A percentile compares a stretch with the other conserved stretches of the same genome.
phyloP scores from a whole-genome alignment of 139 green algal species.

The Mesostigma viride region DNA sequence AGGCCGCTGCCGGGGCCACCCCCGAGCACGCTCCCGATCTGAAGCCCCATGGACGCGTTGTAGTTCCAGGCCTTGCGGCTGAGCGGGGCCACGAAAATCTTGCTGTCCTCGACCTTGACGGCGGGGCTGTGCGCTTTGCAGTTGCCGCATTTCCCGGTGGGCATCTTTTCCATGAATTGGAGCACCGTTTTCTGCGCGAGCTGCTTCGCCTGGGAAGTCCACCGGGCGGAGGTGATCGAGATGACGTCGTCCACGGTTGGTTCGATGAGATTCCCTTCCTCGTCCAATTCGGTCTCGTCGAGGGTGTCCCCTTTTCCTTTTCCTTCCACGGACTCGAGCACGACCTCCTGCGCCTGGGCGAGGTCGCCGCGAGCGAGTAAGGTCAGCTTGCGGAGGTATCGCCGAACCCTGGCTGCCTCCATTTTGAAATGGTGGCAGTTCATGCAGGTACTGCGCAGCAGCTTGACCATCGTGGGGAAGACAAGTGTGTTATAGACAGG shows the following conservation, averaged over 20 bases:
- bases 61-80: conserved; percentile 31
- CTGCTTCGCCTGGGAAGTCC: too few species aligned
- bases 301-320: too few species aligned
- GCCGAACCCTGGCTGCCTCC: conserved; percentile 43
- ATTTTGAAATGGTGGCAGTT: conserved; percentile 84
- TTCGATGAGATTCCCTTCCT: too few species aligned
- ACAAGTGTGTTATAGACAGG: conserved; percentile 95
- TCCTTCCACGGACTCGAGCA: too few species aligned
- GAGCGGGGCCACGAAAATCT: conserved; percentile 53
- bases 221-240: too few species aligned
- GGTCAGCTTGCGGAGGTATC: too few species aligned
- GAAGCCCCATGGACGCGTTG: conserved; percentile 39
- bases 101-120: conserved; percentile 45
- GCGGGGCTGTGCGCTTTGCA: conserved; percentile 52
- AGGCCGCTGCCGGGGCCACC: background rate
- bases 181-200: too few species aligned
- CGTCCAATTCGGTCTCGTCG: too few species aligned
- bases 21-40: conserved; percentile 31
- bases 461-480: conserved; percentile 73
- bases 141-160: conserved; percentile 62
- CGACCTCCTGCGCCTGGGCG: conserved; percentile 18
- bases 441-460: conserved; percentile 73
- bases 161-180: conserved; percentile 59
- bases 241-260: too few species aligned
- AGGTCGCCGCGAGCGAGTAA: too few species aligned